A percentile compares a stretch with the other conserved stretches of the same genome.
Conservation (phyloP, 2,329 filamentous ascomycete species). For the Calonectria fujianensis region DNA sequence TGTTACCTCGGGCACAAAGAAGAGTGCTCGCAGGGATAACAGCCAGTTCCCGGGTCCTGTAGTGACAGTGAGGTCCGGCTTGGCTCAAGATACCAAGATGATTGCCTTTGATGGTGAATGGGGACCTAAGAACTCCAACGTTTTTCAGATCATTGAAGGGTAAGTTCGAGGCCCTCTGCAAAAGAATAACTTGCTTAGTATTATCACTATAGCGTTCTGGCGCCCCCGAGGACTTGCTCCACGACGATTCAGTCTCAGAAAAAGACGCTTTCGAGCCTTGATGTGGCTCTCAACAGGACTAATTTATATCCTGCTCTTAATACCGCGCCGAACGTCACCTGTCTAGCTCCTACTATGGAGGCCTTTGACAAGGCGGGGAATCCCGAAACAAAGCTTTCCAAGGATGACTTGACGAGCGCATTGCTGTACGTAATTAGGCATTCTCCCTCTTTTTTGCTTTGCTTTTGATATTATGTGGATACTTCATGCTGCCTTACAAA, state of each 20-base stretch:
- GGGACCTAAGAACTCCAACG: not conserved
- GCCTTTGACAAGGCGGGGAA: slow-evolving; percentile 15
- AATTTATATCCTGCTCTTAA: slow-evolving; percentile 13
- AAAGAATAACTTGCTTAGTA: not conserved
- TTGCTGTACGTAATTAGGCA: not conserved
- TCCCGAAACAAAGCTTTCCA: slow-evolving; percentile 2
- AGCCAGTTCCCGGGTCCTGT: not conserved
- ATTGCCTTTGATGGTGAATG: slow-evolving; percentile 16
- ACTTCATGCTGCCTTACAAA: not conserved
- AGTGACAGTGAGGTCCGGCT: not conserved
- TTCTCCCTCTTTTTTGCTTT: no score
- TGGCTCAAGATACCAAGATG: not conserved
- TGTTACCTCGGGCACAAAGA: not conserved
- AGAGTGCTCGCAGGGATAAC: not conserved
- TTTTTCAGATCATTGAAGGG: slow-evolving; percentile 16
- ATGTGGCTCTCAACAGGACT: slow-evolving; percentile 9
- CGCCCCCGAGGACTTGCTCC: not conserved
- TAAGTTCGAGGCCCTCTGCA: not conserved
- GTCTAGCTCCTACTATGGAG: not conserved
- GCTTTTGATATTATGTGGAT: not conserved
- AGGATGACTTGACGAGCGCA: not conserved
- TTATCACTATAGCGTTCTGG: not conserved
- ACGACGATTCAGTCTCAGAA: slow-evolving; percentile 13
- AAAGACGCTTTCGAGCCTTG: not conserved
- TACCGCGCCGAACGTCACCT: not conserved